A percentile compares a stretch with the other conserved stretches of the same genome.
phyloP scores from a whole-genome alignment of 2,329 filamentous ascomycete genomes.

The Clarireedia homoeocarpa region DNA sequence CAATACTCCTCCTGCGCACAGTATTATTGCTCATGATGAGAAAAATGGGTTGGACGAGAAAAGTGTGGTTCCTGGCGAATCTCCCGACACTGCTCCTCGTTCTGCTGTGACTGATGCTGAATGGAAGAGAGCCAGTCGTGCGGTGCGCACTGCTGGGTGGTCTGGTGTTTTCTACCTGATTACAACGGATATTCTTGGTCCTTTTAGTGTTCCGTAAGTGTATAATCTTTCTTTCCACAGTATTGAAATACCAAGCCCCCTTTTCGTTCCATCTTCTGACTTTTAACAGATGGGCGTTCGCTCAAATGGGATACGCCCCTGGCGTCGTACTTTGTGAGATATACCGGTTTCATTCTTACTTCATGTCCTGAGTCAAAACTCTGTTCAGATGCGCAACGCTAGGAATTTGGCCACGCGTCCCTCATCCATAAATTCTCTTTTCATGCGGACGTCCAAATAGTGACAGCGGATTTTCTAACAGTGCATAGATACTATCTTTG shows the following conservation, averaged over 20 bases:
- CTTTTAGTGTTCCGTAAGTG: constrained; percentile 16
- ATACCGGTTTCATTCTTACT: too few species aligned
- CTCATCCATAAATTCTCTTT: too few species aligned
- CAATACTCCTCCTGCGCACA: background rate
- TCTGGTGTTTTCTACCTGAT: constrained; percentile 21
- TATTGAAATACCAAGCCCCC: too few species aligned
- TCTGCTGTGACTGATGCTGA: constrained; percentile 14
- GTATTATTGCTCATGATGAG: background rate
- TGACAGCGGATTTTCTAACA: too few species aligned
- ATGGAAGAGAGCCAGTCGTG: constrained; percentile 19
- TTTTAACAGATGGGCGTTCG: constrained; percentile 10
- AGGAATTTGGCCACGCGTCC: too few species aligned
- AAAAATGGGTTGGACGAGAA: constrained; percentile 1
- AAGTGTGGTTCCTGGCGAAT: background rate
- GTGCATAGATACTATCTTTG: constrained; percentile 19
- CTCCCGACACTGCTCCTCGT: background rate
- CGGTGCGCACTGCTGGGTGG: constrained; percentile 18
- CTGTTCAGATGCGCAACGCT: too few species aligned
- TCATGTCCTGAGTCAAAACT: too few species aligned
- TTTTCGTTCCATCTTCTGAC: background rate
- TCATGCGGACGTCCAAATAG: too few species aligned
- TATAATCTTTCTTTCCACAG: background rate
- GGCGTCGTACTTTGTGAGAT: constrained; percentile 6
- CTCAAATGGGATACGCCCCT: constrained; percentile 16
- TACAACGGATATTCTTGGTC: constrained; percentile 22